Evolutionary conservation across 129 eudicot genomes (phyloP).

Genomic region (Artemisia tridentata): DNA sequence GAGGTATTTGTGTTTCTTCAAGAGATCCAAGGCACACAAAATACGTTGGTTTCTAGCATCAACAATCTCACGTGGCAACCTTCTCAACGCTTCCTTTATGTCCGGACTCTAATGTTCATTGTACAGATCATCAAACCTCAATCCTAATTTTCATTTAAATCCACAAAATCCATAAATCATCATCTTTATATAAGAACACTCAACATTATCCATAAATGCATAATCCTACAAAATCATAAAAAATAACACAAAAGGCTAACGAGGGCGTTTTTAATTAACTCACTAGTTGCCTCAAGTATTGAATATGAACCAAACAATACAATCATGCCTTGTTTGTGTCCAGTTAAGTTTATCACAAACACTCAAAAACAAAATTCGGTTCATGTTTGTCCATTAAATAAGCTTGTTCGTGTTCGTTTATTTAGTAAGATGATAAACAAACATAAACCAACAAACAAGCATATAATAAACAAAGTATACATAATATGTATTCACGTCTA

Average conservation of each 20-base stretch:
- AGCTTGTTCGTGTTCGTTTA: too few relatives aligned
- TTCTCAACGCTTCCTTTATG: too few relatives aligned
- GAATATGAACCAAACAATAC: too few relatives aligned
- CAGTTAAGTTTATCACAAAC: neutral
- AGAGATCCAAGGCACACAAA: constrained; percentile 63
- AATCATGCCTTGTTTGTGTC: too few relatives aligned
- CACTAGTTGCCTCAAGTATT: too few relatives aligned
- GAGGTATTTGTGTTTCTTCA: constrained; percentile 65
- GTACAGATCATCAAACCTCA: constrained; percentile 59
- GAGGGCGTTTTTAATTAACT: too few relatives aligned
- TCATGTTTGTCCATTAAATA: neutral
- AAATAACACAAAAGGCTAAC: neutral
- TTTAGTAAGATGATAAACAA: too few relatives aligned
- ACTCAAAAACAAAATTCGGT: neutral
- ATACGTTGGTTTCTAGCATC: neutral
- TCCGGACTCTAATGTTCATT: constrained; percentile 46
- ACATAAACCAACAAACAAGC: too few relatives aligned
- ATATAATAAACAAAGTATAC: too few relatives aligned
- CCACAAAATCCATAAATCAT: neutral
- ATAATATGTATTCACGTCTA: too few relatives aligned
- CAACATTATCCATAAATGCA: neutral
- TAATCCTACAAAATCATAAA: neutral
- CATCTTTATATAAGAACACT: too few relatives aligned
- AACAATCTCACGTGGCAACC: too few relatives aligned
- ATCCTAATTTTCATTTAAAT: constrained; percentile 27